Conservation (phyloP, 2,329 filamentous ascomycete species). For the Shiraia sp. region DNA sequence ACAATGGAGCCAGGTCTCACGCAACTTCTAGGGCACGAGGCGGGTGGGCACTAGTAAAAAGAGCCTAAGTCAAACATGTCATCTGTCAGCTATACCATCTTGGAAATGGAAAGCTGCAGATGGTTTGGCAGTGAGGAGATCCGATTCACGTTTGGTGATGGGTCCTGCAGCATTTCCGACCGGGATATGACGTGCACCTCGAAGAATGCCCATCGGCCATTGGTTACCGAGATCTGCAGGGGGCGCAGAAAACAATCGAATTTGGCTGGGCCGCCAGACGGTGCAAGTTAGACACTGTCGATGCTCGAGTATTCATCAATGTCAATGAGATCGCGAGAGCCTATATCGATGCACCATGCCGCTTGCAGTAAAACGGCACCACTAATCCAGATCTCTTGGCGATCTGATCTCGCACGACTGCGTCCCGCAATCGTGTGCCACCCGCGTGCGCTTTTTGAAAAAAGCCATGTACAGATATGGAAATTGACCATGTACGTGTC, state of each 20-base stretch:
- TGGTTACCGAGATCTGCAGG: constrained; percentile 21
- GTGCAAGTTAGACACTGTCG: constrained; percentile 14
- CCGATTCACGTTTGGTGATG: constrained; percentile 26
- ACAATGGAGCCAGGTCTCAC: constrained; percentile 20
- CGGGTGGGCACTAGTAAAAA: constrained; percentile 22
- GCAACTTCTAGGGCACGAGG: constrained; percentile 26
- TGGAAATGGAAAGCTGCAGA: constrained; percentile 18
- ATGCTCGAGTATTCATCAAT: constrained; percentile 34
- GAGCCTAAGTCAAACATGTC: constrained; percentile 20
- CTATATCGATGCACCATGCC: constrained; percentile 18
- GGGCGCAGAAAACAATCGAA: constrained; percentile 22
- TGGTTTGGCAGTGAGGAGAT: constrained; percentile 31
- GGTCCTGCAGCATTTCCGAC: constrained; percentile 22
- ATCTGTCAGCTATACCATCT: constrained; percentile 30
- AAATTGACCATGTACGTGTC: too few relatives aligned
- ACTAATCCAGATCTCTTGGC: constrained; percentile 19
- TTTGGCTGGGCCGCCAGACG: constrained; percentile 25
- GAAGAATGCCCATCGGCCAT: constrained; percentile 14
- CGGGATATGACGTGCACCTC: constrained; percentile 25
- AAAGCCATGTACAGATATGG: constrained; percentile 9
- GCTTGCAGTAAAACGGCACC: constrained; percentile 7
- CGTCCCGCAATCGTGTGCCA: constrained; percentile 21
- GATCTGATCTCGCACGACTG: constrained; percentile 19
- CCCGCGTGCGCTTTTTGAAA: too few relatives aligned
- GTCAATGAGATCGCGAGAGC: constrained; percentile 31